A percentile compares a stretch with the other conserved stretches of the same genome.
Conservation (phyloP, 2,329 filamentous ascomycete species). For the Phialophora expanda region DNA sequence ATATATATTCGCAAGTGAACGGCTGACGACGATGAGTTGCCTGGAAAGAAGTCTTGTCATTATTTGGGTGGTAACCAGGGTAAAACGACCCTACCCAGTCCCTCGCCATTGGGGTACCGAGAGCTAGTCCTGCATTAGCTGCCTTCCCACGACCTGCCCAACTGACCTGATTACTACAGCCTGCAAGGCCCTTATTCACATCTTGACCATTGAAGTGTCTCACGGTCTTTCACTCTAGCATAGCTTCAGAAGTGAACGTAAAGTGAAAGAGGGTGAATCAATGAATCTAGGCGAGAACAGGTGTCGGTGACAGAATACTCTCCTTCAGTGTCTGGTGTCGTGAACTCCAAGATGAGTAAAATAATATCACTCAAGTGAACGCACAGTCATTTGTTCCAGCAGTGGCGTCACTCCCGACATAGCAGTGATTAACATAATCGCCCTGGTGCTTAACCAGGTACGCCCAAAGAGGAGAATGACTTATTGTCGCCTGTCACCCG, state of each 20-base stretch:
- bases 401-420: background rate
- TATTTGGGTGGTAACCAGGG: background rate
- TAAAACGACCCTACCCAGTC: background rate
- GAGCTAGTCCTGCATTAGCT: background rate
- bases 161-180: background rate
- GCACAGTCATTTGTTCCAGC: background rate
- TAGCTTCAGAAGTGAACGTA: background rate
- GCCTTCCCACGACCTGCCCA: background rate
- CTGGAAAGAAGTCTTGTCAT: background rate
- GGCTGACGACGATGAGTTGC: background rate
- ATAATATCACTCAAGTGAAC: background rate
- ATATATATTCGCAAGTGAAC: too few species aligned
- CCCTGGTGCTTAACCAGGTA: background rate
- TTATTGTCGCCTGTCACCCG: too few species aligned
- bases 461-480: too few species aligned
- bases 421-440: background rate
- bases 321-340: background rate
- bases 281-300: background rate
- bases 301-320: background rate
- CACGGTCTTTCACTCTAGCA: background rate
- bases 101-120: background rate
- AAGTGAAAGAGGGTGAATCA: background rate
- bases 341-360: background rate
- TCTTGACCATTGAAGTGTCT: background rate
- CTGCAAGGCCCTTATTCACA: background rate